Evolutionary conservation across 805 yeast genomes (phyloP).

Genomic region (Hanseniaspora opuntiae): DNA sequence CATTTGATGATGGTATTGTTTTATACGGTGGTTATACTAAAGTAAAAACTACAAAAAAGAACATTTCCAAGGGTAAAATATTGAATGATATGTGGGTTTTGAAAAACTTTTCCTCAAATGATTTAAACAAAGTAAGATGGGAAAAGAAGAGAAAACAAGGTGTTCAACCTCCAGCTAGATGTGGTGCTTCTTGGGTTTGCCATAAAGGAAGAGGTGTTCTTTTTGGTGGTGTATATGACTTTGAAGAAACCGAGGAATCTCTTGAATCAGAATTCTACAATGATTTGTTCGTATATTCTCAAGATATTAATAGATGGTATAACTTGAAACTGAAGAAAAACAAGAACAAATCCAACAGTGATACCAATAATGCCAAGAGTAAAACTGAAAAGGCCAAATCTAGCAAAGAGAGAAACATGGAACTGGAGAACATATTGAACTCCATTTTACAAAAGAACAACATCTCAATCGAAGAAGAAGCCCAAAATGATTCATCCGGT

Average conservation of each 20-base stretch:
- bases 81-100: slow-evolving; percentile 74
- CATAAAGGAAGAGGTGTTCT: slow-evolving; percentile 86
- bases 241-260: slow-evolving; percentile 87
- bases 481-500: slow-evolving; percentile 10
- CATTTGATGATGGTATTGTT: slow-evolving; percentile 68
- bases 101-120: slow-evolving; percentile 58
- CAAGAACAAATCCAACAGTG: slow-evolving; percentile 34
- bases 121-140: slow-evolving; percentile 60
- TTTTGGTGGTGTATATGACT: slow-evolving; percentile 93
- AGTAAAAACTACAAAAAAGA: slow-evolving; percentile 68
- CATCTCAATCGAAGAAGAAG: slow-evolving; percentile 21
- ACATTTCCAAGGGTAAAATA: slow-evolving; percentile 81
- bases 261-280: slow-evolving; percentile 75
- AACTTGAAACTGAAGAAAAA: slow-evolving; percentile 45
- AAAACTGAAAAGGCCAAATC: slow-evolving; percentile 6
- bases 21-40: slow-evolving; percentile 90
- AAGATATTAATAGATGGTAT: slow-evolving; percentile 82
- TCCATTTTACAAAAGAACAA: slow-evolving; percentile 62
- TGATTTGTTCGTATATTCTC: slow-evolving; percentile 64
- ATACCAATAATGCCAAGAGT: slow-evolving; percentile 24
- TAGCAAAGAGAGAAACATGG: slow-evolving; percentile 48
- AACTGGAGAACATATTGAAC: slow-evolving; percentile 69
- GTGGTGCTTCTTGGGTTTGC: slow-evolving; percentile 79
- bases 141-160: slow-evolving; percentile 85
- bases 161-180: slow-evolving; percentile 80